Evolutionary conservation across 306 rosid genomes (phyloP).

Genomic region (Cicer pinnatifidum): DNA sequence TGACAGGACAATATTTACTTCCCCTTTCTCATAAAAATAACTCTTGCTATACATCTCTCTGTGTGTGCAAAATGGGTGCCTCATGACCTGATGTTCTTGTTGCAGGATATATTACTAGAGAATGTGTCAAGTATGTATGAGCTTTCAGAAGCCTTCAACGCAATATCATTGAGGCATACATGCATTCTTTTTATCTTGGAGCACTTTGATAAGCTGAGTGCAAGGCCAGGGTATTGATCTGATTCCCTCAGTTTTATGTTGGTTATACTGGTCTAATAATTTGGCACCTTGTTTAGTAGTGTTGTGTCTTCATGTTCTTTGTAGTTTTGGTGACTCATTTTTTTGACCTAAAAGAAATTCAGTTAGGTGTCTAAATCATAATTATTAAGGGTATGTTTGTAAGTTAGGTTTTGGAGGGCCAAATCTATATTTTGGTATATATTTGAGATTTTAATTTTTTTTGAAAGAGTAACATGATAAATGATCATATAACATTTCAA

Average conservation of each 20-base stretch:
- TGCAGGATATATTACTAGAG: slow-evolving; percentile 87
- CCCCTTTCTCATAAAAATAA: not conserved
- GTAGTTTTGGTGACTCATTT: slow-evolving; percentile 1
- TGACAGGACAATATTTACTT: slow-evolving; percentile 1
- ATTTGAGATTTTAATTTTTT: too few species aligned
- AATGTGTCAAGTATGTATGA: slow-evolving; percentile 93
- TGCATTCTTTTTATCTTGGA: slow-evolving; percentile 93
- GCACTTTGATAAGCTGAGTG: slow-evolving; percentile 84
- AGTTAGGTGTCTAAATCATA: slow-evolving; percentile 13
- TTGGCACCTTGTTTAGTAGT: slow-evolving; percentile 24
- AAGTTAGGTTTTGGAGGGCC: too few species aligned
- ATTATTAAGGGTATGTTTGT: not conserved
- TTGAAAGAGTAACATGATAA: too few species aligned
- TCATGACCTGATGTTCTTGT: slow-evolving; percentile 38
- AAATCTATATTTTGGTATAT: too few species aligned
- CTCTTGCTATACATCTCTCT: not conserved
- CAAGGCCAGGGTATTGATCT: slow-evolving; percentile 81
- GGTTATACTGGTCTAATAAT: slow-evolving; percentile 10
- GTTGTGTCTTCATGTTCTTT: not conserved
- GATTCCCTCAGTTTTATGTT: slow-evolving; percentile 37
- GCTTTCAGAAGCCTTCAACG: slow-evolving; percentile 95
- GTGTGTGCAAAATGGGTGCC: slow-evolving; percentile 11
- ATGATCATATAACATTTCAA: too few species aligned
- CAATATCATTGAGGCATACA: slow-evolving; percentile 87
- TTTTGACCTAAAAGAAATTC: slow-evolving; percentile 27